Evolutionary conservation across 495 filamentous ascomycete species (phyloP).

Genomic region (Venustampulla echinocandica): DNA sequence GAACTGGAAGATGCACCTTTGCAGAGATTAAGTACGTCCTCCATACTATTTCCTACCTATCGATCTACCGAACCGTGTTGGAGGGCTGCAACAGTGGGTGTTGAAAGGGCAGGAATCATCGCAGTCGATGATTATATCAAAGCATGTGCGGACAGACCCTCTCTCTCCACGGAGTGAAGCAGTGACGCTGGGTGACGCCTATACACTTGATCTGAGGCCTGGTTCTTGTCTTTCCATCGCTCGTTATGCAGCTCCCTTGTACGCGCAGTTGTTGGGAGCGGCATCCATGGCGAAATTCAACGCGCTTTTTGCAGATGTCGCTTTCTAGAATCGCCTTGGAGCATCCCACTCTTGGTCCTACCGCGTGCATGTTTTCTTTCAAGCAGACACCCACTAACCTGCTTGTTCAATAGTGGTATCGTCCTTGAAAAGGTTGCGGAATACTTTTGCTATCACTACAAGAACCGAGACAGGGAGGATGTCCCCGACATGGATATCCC

Average conservation of each 20-base stretch:
- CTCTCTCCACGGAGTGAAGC: conserved; percentile 20
- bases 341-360: not conserved
- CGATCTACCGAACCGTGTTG: no score
- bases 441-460: conserved; percentile 85
- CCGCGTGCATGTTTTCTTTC: not conserved
- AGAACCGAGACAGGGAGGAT: conserved; percentile 62
- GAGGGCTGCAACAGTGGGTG: no score
- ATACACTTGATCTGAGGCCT: conserved; percentile 55
- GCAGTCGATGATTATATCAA: conserved; percentile 23
- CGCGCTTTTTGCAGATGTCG: not conserved
- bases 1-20: conserved; percentile 55
- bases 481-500: conserved; percentile 87
- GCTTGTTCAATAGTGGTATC: conserved; percentile 46
- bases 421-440: conserved; percentile 87
- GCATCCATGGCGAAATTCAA: not conserved
- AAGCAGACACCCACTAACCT: not conserved
- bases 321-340: no score
- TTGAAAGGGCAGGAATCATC: not conserved
- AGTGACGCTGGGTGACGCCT: conserved; percentile 34
- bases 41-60: conserved; percentile 2
- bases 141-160: conserved; percentile 21
- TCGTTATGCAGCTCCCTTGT: not conserved
- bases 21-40: conserved; percentile 61
- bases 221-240: not conserved
- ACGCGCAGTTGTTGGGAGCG: not conserved